Evolutionary conservation across 768 basidiomycete species (phyloP), one percentile per base, ranked within the genome.

Genomic region (Phaeotremella skinneri): DNA sequence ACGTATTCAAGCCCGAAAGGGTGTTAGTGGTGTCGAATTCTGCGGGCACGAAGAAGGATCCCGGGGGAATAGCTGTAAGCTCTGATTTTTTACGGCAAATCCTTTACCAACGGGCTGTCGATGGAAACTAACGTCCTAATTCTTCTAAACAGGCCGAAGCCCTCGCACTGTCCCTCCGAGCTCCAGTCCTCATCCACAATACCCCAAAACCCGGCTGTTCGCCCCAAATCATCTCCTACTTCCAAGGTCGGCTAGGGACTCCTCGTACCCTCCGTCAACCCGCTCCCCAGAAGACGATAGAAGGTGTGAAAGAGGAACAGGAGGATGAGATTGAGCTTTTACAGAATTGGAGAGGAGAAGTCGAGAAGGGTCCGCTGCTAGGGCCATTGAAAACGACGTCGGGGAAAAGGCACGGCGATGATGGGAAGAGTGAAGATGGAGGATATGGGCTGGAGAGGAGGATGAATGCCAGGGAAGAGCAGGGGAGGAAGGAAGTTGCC

Each of bases 21-120:
- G 83, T 99, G 4, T 79, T 99, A 61, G 84, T 98, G 47, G 93
- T 98, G 31, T 91, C 89, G 76, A 99, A 99, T 73, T 92, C 93
- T 20, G 91, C 91, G 0, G 93, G 94, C 1, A 88, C 90, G 25
- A 54, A 60, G 48, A 82, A 80, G 56, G 81, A 85, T 56, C 90
- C 86, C 0, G 88, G 86, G 20, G 85, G 85, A 14, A 83, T 97
- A 45, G 89, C 92, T 78, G 93, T 90, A 55, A 63, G 66, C 69
- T 9, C 16, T 41, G 21, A 42, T 31, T 23, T 43, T 17, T 39
- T 47, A 21, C n/a, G 30, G 21, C 23, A 21, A 30, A 16, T 13
- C 20, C 39, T 17, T 7, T 21, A 30, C 39, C 16, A 37, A n/a
- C 25, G 7, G 26, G 11, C 14, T 25, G 16, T 23, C 20, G 9